Evolutionary conservation across 2,329 filamentous ascomycete species (phyloP).

Genomic region (Escovopsis sp.): DNA sequence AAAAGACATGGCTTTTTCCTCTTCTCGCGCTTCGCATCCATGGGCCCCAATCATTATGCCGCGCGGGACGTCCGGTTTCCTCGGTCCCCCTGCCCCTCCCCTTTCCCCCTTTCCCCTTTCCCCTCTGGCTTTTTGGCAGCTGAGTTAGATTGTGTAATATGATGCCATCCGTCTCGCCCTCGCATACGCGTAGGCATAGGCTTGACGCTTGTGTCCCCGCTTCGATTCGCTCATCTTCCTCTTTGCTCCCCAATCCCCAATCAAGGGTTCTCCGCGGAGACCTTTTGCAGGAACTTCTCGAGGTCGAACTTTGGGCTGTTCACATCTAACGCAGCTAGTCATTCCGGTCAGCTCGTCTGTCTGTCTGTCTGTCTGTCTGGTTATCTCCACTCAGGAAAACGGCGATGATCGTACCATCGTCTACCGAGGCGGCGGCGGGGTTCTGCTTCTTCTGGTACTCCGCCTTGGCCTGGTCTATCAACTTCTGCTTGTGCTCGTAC

Average conservation of each 20-base stretch:
- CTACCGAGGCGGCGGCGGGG: conserved; percentile 22
- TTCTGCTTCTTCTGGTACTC: conserved; percentile 71
- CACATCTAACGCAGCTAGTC: conserved; percentile 42
- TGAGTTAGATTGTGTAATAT: neutral
- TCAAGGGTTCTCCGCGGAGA: conserved; percentile 40
- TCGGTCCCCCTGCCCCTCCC: neutral
- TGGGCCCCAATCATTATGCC: conserved; percentile 5
- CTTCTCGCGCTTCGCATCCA: neutral
- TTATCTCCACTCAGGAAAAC: no score
- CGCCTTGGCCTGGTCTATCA: conserved; percentile 87
- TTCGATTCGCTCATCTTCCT: neutral
- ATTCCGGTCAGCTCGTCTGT: conserved; percentile 1
- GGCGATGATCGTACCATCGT: conserved; percentile 16
- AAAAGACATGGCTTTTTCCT: conserved; percentile 16
- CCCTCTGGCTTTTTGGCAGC: neutral
- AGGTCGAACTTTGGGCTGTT: conserved; percentile 86
- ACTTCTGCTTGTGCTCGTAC: conserved; percentile 77
- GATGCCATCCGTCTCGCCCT: neutral
- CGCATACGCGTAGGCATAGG: neutral
- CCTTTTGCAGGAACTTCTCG: conserved; percentile 62
- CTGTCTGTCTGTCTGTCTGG: neutral
- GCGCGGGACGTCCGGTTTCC: conserved; percentile 3
- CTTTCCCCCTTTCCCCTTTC: neutral
- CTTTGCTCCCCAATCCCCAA: neutral
- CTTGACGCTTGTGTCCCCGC: no score